Base-by-base conservation (phyloP, 2,329 filamentous ascomycete genomes). In the Calonectria crousiana region DNA sequence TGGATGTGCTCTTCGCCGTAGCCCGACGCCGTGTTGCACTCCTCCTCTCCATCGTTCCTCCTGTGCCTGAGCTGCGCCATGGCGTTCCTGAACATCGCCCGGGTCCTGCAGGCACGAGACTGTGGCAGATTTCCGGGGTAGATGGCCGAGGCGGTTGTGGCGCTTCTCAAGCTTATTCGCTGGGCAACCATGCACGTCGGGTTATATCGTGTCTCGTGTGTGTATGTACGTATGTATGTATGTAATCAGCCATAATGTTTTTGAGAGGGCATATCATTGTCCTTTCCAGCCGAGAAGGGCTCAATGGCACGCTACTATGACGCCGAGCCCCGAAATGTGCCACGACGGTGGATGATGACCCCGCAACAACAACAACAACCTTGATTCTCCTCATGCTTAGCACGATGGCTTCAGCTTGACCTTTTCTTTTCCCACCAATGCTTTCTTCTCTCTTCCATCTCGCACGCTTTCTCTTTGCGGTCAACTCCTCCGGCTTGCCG, bases 381-480 rank as follows among this genome's bases (percentile, higher is more conserved):
- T 36, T 28, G 23, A 8, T 8, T 36, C 10, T 34, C 32, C 32
- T 16, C 20, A n/a, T 60, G 23, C 20, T 26, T 16, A 6, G 60
- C 60, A 70, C 51, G 65, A 69, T 41, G 32, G 26, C n/a, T 36
- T 66, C 52, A 32, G 36, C 16, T 41, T 67, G 11, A 16, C 44
- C 47, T 9, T 26, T 52, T 47, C 41, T 56, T 69, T 58, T 62
- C 56, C 53, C 53, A 44, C 44, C 52, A 41, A 13, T 71, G 60
- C 68, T 26, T n/a, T n/a, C 30, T 32, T 32, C 23, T 34, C 10
- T 30, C 36, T 13, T 58, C 36, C 6, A 36, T 20, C 32, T 36
- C 20, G 11, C 23, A 20, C 14, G 16, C 52, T 34, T 68, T 36
- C 72, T 72, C 26, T 18, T 74, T 74, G 56, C 53, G 38, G 69